Conservation (phyloP, 805 yeast species). For the Priceomyces melissophilus region DNA sequence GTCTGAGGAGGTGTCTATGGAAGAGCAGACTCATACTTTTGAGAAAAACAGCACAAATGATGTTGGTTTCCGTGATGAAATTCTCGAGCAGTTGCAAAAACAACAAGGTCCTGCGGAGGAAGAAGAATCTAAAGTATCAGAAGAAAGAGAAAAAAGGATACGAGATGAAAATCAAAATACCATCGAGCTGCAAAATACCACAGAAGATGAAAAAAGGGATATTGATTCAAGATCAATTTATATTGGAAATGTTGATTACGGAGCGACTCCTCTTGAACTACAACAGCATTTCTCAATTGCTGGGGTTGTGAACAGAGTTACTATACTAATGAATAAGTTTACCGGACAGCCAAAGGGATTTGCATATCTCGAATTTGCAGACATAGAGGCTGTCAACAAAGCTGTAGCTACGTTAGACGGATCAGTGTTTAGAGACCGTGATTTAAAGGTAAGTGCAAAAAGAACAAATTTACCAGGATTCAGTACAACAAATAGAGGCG, state of each 20-base stretch:
- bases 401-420: constrained; percentile 66
- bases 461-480: constrained; percentile 81
- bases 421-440: constrained; percentile 62
- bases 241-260: constrained; percentile 84
- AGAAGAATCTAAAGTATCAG: constrained; percentile 20
- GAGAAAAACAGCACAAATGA: background rate
- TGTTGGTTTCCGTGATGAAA: background rate
- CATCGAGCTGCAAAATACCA: constrained; percentile 44
- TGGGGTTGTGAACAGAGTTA: constrained; percentile 76
- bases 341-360: constrained; percentile 85
- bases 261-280: constrained; percentile 72
- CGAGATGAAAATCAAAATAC: constrained; percentile 62
- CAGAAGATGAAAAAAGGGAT: constrained; percentile 51
- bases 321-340: constrained; percentile 66
- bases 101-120: background rate
- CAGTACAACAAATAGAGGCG: constrained; percentile 26
- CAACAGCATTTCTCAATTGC: constrained; percentile 67
- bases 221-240: constrained; percentile 75
- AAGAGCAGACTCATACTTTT: constrained; percentile 11
- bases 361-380: constrained; percentile 84
- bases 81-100: background rate
- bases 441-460: constrained; percentile 70
- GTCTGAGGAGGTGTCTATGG: constrained; percentile 32
- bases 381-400: constrained; percentile 55
- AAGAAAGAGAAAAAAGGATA: constrained; percentile 49